Evolutionary conservation across 2,329 filamentous ascomycete species (phyloP).

Genomic region (Sporothrix mexicana): DNA sequence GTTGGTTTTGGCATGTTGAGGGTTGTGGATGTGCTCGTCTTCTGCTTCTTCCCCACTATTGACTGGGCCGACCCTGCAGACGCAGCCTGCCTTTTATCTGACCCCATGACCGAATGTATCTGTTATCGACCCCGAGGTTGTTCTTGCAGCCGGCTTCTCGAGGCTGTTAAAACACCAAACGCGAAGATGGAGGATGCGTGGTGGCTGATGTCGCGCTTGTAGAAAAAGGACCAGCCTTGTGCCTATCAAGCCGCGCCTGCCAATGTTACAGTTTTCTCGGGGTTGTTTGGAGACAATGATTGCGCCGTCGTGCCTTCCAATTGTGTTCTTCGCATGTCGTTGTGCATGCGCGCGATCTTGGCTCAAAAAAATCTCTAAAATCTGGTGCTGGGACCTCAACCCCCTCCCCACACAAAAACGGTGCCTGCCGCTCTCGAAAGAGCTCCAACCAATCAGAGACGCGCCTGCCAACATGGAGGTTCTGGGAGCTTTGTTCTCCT

Average conservation of each 20-base stretch:
- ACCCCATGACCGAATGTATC: not conserved
- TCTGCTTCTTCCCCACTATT: slow-evolving; percentile 31
- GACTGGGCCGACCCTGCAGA: not conserved
- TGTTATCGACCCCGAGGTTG: not conserved
- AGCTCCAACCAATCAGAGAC: slow-evolving; percentile 28
- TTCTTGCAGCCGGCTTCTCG: no score
- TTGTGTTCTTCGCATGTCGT: not conserved
- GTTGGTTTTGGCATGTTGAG: not conserved
- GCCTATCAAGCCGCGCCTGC: not conserved
- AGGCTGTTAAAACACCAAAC: no score
- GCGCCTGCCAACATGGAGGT: not conserved
- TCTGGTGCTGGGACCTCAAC: not conserved
- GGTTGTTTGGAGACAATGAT: not conserved
- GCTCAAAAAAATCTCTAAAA: slow-evolving; percentile 7
- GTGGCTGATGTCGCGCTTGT: not conserved
- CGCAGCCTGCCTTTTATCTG: slow-evolving; percentile 15
- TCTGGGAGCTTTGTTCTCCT: slow-evolving; percentile 32
- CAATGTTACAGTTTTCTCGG: no score
- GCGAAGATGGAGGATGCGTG: no score
- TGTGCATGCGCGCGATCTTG: not conserved
- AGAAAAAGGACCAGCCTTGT: not conserved
- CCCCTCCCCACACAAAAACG: slow-evolving; percentile 30
- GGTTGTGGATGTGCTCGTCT: not conserved
- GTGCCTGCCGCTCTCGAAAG: not conserved
- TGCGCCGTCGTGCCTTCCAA: slow-evolving; percentile 2